phyloP scores from a whole-genome alignment of 495 filamentous ascomycete genomes.

The Cairneyella variabilis region DNA sequence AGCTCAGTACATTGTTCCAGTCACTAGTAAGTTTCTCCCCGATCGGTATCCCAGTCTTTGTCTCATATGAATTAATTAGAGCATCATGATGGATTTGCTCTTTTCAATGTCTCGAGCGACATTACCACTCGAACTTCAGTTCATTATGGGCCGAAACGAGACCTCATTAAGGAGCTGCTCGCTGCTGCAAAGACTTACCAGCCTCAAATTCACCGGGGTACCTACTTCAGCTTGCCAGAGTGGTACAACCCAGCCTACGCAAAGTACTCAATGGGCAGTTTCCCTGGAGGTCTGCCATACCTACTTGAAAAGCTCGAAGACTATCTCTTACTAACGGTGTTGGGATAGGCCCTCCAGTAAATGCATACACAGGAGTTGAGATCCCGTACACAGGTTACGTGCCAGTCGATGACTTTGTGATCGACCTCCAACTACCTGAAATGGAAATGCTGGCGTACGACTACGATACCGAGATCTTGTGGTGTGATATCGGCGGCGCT shows the following conservation, averaged over 20 bases:
- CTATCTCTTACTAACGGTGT: not conserved
- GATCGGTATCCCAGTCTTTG: not conserved
- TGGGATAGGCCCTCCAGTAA: slow-evolving; percentile 36
- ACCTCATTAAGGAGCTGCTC: slow-evolving; percentile 45
- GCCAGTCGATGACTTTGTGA: slow-evolving; percentile 41
- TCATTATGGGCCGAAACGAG: slow-evolving; percentile 39
- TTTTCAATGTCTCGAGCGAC: slow-evolving; percentile 40
- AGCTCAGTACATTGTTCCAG: slow-evolving; percentile 7
- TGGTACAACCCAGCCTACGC: slow-evolving; percentile 52
- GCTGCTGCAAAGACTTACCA: slow-evolving; percentile 44
- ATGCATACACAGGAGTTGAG: slow-evolving; percentile 44
- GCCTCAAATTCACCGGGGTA: slow-evolving; percentile 42
- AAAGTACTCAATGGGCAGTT: slow-evolving; percentile 29
- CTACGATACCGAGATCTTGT: slow-evolving; percentile 51
- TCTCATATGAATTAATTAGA: not conserved
- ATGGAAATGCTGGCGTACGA: slow-evolving; percentile 43
- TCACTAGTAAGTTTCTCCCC: slow-evolving; percentile 1
- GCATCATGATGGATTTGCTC: slow-evolving; percentile 19
- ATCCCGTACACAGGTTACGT: slow-evolving; percentile 35
- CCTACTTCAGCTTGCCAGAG: slow-evolving; percentile 50
- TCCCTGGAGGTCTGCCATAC: not conserved
- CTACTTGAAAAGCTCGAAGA: not conserved
- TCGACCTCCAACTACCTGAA: slow-evolving; percentile 44
- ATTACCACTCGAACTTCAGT: slow-evolving; percentile 44
- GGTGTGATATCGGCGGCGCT: slow-evolving; percentile 38